phyloP scores from a whole-genome alignment of 176 grass and related monocot genomes.

The Saccharum spontaneum region DNA sequence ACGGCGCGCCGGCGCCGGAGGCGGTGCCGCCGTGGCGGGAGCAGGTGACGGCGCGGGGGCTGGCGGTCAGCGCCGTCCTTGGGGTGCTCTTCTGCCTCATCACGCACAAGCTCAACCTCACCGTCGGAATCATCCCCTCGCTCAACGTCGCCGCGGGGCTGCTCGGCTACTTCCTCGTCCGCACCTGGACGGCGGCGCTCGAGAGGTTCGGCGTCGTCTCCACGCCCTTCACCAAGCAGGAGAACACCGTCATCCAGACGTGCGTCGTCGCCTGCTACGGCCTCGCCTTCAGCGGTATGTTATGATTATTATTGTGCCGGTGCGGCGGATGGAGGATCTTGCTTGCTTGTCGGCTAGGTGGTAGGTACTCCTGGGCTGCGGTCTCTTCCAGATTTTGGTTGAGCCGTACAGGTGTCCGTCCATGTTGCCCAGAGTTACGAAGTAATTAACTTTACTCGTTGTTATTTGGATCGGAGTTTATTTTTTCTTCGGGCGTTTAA shows the following conservation, averaged over 20 bases:
- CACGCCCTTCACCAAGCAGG: constrained; percentile 80
- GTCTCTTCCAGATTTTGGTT: background rate
- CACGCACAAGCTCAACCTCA: constrained; percentile 93
- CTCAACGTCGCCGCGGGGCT: constrained; percentile 86
- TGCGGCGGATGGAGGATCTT: background rate
- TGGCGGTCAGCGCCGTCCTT: constrained; percentile 52
- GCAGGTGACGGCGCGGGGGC: constrained; percentile 63
- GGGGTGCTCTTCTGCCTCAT: constrained; percentile 75
- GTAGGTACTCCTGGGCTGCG: background rate
- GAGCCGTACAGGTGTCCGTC: background rate
- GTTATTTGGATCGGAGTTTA: background rate
- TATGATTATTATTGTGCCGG: background rate
- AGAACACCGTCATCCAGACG: constrained; percentile 91
- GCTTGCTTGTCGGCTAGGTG: background rate
- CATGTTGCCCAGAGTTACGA: background rate
- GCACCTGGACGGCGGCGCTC: constrained; percentile 50
- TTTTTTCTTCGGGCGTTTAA: background rate
- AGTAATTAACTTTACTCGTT: background rate
- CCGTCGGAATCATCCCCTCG: constrained; percentile 82
- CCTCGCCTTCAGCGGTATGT: constrained; percentile 75
- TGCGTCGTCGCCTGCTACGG: constrained; percentile 91
- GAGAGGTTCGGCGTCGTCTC: constrained; percentile 40
- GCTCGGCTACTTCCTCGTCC: constrained; percentile 35
- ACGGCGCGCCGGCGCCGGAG: background rate
- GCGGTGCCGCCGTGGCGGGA: constrained; percentile 60